phyloP scores from a whole-genome alignment of 169 alveolate species.

The Cryptosporidium tyzzeri region DNA sequence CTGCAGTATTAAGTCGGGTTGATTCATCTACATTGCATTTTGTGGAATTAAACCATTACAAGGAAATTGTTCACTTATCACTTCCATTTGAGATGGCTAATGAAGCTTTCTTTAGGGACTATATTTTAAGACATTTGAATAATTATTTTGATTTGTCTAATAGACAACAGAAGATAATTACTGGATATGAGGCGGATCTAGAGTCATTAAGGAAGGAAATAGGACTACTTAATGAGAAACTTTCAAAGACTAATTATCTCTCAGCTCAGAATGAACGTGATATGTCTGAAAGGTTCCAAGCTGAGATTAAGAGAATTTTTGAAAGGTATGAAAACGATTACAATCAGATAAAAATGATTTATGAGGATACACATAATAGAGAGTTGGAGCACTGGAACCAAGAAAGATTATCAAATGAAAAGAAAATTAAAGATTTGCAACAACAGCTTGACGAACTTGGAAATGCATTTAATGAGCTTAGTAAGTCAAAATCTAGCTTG shows the following conservation, averaged over 20 bases:
- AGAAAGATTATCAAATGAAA: constrained; percentile 38
- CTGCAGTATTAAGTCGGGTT: neutral
- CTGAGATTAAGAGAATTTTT: constrained; percentile 20
- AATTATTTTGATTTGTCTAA: constrained; percentile 36
- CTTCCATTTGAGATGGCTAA: constrained; percentile 60
- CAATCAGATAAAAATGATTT: constrained; percentile 17
- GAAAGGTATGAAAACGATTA: constrained; percentile 41
- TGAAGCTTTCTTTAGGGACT: constrained; percentile 36
- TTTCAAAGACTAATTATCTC: constrained; percentile 20
- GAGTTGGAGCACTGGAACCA: constrained; percentile 61
- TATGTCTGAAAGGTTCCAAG: constrained; percentile 35
- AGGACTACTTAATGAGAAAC: constrained; percentile 1
- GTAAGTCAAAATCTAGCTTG: constrained; percentile 25
- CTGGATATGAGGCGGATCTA: constrained; percentile 18
- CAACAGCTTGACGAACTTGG: constrained; percentile 32
- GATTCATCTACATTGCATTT: constrained; percentile 48
- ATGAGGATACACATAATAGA: neutral
- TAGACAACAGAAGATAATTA: constrained; percentile 23
- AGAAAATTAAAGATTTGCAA: constrained; percentile 21
- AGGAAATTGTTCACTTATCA: constrained; percentile 66
- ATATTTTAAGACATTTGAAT: constrained; percentile 37
- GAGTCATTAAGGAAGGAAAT: constrained; percentile 17
- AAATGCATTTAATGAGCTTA: constrained; percentile 13
- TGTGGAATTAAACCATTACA: constrained; percentile 62
- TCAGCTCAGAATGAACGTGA: constrained; percentile 44